Evolutionary conservation across 257 asterid genomes (phyloP).

Genomic region (Phtheirospermum japonicum): DNA sequence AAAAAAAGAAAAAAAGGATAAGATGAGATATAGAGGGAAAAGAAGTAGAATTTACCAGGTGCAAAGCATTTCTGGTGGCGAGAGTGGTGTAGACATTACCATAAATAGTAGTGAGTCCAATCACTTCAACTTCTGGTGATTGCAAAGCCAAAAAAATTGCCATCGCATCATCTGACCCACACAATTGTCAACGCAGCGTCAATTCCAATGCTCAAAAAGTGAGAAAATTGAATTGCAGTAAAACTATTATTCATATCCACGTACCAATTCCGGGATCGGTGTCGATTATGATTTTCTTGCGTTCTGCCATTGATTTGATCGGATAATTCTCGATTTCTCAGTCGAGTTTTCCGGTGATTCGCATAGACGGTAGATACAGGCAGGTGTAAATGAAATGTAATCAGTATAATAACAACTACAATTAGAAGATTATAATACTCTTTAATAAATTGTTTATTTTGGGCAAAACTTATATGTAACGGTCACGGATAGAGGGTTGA

Average conservation of each 20-base stretch:
- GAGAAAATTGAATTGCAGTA: neutral
- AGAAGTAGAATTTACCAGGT: conserved; percentile 49
- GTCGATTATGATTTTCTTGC: conserved; percentile 91
- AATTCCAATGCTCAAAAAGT: neutral
- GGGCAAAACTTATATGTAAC: no score
- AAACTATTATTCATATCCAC: neutral
- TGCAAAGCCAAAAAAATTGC: conserved; percentile 90
- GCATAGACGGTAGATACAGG: neutral
- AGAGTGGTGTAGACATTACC: conserved; percentile 96
- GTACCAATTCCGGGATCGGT: conserved; percentile 97
- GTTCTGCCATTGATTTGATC: conserved; percentile 47
- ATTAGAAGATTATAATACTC: no score
- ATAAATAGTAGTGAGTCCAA: conserved; percentile 88
- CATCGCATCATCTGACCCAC: conserved; percentile 89
- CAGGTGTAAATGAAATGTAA: no score
- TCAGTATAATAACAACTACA: no score
- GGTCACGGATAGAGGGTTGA: no score
- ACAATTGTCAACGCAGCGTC: neutral
- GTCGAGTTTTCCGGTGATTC: neutral
- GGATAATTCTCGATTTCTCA: conserved; percentile 13
- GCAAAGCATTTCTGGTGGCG: conserved; percentile 96
- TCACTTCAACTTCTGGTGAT: conserved; percentile 94
- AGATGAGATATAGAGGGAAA: neutral
- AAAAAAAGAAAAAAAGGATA: neutral
- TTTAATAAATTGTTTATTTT: no score